Conservation (phyloP, 2,329 filamentous ascomycete species). For the Curvularia spicifera region DNA sequence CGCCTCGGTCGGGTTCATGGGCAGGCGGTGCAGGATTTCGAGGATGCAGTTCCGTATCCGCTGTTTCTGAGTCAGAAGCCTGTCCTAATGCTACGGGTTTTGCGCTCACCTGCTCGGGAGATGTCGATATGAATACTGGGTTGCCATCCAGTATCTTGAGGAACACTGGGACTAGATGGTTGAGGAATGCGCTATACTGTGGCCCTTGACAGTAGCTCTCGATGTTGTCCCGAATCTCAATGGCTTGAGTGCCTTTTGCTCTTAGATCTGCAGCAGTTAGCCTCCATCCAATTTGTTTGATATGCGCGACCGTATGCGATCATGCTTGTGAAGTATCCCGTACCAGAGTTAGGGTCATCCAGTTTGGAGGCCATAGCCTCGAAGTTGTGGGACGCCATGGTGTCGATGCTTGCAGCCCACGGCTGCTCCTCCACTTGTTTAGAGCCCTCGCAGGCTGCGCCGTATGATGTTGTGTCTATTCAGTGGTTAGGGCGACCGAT, state of each 20-base stretch:
- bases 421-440: conserved; percentile 29
- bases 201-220: conserved; percentile 83
- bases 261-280: conserved; percentile 69
- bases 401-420: conserved; percentile 32
- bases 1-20: conserved; percentile 73
- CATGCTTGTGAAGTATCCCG: neutral
- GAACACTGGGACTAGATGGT: conserved; percentile 89
- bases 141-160: conserved; percentile 82
- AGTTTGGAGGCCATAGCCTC: conserved; percentile 57
- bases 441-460: conserved; percentile 15
- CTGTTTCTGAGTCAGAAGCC: conserved; percentile 60
- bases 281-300: neutral
- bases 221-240: conserved; percentile 86
- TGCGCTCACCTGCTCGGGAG: conserved; percentile 77
- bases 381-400: conserved; percentile 52
- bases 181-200: conserved; percentile 80
- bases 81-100: conserved; percentile 5
- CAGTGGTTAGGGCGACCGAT: conserved; percentile 21
- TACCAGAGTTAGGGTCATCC: conserved; percentile 52
- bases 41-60: conserved; percentile 86
- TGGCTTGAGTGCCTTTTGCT: conserved; percentile 80
- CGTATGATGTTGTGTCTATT: conserved; percentile 18
- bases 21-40: conserved; percentile 92
- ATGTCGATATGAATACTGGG: conserved; percentile 90
- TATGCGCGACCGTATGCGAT: conserved; percentile 9